phyloP scores from a whole-genome alignment of 305 asterid genomes.

The Solanum hybrid region DNA sequence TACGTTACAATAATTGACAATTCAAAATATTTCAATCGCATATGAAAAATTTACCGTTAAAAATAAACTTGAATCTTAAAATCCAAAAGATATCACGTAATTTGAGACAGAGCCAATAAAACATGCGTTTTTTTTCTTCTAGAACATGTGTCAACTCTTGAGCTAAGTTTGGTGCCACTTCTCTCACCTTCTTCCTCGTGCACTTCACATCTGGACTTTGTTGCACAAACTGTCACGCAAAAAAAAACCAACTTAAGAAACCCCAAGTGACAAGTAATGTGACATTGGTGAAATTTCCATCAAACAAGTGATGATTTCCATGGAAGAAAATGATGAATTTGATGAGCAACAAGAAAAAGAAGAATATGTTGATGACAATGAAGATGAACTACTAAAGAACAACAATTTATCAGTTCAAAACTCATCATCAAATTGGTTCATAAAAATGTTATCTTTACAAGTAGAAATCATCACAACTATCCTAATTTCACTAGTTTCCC shows the following conservation, averaged over 20 bases:
- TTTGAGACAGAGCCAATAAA: neutral
- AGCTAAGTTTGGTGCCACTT: neutral
- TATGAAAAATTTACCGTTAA: too few relatives aligned
- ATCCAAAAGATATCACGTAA: too few relatives aligned
- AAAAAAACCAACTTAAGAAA: neutral
- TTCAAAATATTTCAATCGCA: fast-evolving
- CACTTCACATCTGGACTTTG: neutral
- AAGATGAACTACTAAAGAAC: neutral
- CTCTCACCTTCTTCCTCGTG: neutral
- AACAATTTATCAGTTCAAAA: slow-evolving; percentile 5
- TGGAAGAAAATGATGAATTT: neutral
- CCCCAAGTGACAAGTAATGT: neutral
- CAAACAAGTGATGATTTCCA: neutral
- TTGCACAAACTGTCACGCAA: neutral
- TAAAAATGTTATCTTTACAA: slow-evolving; percentile 29
- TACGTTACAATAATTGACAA: fast-evolving
- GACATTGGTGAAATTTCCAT: neutral
- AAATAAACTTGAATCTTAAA: too few relatives aligned
- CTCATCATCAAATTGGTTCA: slow-evolving; percentile 21
- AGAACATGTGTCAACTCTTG: neutral
- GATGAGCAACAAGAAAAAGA: neutral
- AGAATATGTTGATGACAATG: neutral
- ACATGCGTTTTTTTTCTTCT: neutral
- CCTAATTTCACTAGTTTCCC: slow-evolving; percentile 28
- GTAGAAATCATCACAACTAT: slow-evolving; percentile 26